Conservation (phyloP, 495 filamentous ascomycete species). For the Hypoxylon lenormandii region DNA sequence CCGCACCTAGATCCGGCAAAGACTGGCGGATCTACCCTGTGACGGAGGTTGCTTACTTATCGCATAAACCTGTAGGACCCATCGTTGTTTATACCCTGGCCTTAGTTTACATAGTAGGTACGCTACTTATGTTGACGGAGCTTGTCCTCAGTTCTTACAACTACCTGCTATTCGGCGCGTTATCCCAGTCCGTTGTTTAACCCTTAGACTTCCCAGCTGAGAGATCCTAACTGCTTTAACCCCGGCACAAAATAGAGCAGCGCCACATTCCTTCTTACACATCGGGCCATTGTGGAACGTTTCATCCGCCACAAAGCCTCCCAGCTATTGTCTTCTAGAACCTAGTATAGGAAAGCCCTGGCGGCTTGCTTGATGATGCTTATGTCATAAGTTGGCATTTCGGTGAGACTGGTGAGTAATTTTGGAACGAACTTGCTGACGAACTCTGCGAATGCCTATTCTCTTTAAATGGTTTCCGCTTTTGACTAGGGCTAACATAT, state of each 20-base stretch:
- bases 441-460: conserved; percentile 15
- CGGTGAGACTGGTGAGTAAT: background rate
- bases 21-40: conserved; percentile 25
- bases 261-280: conserved; percentile 42
- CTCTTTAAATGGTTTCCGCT: background rate
- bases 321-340: conserved; percentile 27
- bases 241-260: conserved; percentile 29
- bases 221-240: conserved; percentile 26
- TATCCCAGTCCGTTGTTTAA: conserved; percentile 26
- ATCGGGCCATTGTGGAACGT: conserved; percentile 45
- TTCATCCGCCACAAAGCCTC: conserved; percentile 42
- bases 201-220: conserved; percentile 19
- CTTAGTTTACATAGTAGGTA: too few species aligned
- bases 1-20: conserved; percentile 22
- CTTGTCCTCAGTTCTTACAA: conserved; percentile 22
- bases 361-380: conserved; percentile 40
- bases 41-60: conserved; percentile 41
- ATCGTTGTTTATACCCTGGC: conserved; percentile 18
- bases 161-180: conserved; percentile 11
- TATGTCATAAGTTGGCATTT: conserved; percentile 48
- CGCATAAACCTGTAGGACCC: conserved; percentile 29
- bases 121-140: conserved; percentile 29
- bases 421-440: conserved; percentile 32
- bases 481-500: conserved; percentile 34
- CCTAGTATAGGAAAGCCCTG: conserved; percentile 28